Conservation (phyloP, 2,329 filamentous ascomycete genomes). For the Cladophialophora yegresii region DNA sequence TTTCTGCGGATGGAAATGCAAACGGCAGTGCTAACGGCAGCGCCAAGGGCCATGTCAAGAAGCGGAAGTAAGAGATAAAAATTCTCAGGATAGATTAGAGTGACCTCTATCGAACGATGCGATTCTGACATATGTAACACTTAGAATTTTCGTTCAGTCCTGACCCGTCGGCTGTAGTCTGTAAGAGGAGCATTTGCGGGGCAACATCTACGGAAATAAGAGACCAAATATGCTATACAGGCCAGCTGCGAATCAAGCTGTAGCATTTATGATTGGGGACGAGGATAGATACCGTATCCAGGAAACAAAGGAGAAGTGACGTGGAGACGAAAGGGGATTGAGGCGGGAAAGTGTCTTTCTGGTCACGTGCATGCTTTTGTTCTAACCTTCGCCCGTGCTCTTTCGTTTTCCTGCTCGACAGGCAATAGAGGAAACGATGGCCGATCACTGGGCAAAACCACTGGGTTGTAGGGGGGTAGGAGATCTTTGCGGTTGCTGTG, state of each 20-base stretch:
- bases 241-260: not conserved
- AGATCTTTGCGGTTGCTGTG: not conserved
- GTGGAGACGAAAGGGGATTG: not conserved
- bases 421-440: not conserved
- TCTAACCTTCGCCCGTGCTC: too few relatives aligned
- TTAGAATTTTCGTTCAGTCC: not conserved
- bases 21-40: conserved; percentile 6
- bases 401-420: not conserved
- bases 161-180: not conserved
- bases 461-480: not conserved
- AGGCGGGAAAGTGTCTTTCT: too few relatives aligned
- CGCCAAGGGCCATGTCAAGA: conserved; percentile 12
- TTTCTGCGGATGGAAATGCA: conserved; percentile 12
- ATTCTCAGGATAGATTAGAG: not conserved
- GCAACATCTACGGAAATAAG: not conserved
- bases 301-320: not conserved
- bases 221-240: not conserved
- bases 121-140: not conserved
- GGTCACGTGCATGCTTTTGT: not conserved
- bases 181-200: not conserved
- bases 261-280: not conserved
- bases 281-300: not conserved
- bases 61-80: conserved; percentile 1
- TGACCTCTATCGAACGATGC: not conserved
- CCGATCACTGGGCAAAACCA: not conserved